These are phyloP conservation scores for Candida rishiriensis DNA, from an alignment of 805 yeast genomes.

Conservation along the genomic window DNA sequence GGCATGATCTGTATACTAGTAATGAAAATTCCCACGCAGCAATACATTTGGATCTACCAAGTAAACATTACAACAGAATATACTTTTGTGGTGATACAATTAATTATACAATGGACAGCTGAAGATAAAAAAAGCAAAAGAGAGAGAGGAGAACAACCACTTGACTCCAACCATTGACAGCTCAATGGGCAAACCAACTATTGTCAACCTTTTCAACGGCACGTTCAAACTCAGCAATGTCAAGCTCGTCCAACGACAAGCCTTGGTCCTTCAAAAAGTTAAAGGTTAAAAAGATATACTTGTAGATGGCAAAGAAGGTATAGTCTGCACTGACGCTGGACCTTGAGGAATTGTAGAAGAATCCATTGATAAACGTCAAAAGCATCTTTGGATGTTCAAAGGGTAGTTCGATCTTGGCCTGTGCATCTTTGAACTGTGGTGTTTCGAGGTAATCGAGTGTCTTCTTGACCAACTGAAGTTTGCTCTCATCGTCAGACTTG, in stretches of 20 bases:
- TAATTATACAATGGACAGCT: no score
- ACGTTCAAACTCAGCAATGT: constrained; percentile 11
- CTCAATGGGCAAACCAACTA: constrained; percentile 16
- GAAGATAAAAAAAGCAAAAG: no score
- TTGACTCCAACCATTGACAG: no score
- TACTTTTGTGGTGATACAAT: no score
- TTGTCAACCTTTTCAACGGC: constrained; percentile 17
- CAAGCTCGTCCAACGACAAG: constrained; percentile 9
- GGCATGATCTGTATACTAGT: no score
- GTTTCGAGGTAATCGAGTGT: not conserved
- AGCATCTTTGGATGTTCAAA: constrained; percentile 15
- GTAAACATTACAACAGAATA: no score
- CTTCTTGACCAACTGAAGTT: not conserved
- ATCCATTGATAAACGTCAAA: constrained; percentile 21
- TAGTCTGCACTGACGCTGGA: constrained; percentile 24
- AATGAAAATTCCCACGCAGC: no score
- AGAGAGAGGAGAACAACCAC: no score
- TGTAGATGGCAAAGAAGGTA: constrained; percentile 25
- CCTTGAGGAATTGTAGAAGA: constrained; percentile 27
- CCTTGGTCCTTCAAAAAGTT: constrained; percentile 12
- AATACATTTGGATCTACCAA: no score
- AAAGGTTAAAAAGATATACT: constrained; percentile 19
- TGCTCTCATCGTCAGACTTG: not conserved
- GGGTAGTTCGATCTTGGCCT: constrained; percentile 10
- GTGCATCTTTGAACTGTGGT: constrained; percentile 1